Percentiles rank a stretch among this genome's conserved stretches.
phyloP scores from a whole-genome alignment of 2,329 filamentous ascomycete genomes.

The Chalaropsis thielavioides region DNA sequence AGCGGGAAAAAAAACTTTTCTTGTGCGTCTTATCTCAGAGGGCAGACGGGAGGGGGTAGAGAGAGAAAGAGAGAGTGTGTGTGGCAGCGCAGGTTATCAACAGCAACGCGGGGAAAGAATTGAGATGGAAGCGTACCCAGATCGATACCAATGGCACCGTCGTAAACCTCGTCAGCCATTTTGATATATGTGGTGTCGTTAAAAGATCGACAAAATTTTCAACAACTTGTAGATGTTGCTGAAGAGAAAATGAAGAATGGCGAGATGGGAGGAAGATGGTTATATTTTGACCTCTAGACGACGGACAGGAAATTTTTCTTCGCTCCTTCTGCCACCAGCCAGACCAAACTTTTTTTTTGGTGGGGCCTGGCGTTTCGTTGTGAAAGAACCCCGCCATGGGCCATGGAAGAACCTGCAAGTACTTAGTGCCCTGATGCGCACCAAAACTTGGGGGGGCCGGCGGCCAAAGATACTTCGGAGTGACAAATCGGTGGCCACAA shows the following conservation, averaged over 20 bases:
- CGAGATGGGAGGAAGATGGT: conserved; percentile 17
- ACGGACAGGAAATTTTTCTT: conserved; percentile 18
- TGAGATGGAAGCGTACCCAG: conserved; percentile 52
- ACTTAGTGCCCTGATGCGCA: conserved; percentile 6
- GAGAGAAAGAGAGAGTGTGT: conserved; percentile 9
- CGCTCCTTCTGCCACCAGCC: conserved; percentile 17
- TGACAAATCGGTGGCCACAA: conserved; percentile 17
- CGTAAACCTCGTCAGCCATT: conserved; percentile 97
- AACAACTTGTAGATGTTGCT: conserved; percentile 19
- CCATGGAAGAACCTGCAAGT: conserved; percentile 14
- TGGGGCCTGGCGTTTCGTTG: conserved; percentile 15
- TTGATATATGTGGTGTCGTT: conserved; percentile 19
- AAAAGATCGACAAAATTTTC: conserved; percentile 18
- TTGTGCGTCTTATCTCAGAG: conserved; percentile 9
- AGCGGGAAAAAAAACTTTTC: conserved; percentile 8
- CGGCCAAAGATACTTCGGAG: conserved; percentile 12
- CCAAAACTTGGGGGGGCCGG: not conserved
- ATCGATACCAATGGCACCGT: conserved; percentile 99
- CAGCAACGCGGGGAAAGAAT: conserved; percentile 11
- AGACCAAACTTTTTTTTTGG: conserved; percentile 18
- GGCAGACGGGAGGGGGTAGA: not conserved
- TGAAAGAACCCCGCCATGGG: conserved; percentile 17
- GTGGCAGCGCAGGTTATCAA: conserved; percentile 6
- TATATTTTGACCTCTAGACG: conserved; percentile 18
- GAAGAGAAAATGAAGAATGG: conserved; percentile 17